Conservation (phyloP, 768 basidiomycete genomes). For the Suillus hirtellus region DNA sequence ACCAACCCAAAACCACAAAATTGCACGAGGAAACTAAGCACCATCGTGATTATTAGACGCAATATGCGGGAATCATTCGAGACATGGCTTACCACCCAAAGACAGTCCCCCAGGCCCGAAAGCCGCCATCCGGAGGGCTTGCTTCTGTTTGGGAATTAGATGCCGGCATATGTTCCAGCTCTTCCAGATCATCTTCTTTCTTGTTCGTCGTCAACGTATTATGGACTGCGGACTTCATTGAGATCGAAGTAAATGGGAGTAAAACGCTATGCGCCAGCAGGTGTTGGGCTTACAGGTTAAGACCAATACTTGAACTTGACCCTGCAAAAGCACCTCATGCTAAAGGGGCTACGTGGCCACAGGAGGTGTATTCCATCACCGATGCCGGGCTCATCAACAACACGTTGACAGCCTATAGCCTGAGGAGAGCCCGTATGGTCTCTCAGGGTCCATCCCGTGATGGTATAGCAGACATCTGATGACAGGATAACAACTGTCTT, state of each 20-base stretch:
- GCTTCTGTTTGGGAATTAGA: neutral
- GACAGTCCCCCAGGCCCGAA: constrained; percentile 16
- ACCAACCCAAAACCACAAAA: constrained; percentile 29
- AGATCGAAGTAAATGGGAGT: neutral
- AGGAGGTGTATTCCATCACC: too few species aligned
- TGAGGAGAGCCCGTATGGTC: too few species aligned
- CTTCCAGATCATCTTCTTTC: neutral
- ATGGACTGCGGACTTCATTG: neutral
- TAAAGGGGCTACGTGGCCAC: neutral
- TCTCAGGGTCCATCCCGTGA: too few species aligned
- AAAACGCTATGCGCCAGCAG: neutral
- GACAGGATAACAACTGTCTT: too few species aligned
- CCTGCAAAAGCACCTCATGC: neutral
- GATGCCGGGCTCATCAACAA: too few species aligned
- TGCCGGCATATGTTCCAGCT: neutral
- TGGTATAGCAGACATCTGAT: too few species aligned
- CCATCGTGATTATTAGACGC: neutral
- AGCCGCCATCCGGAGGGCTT: constrained; percentile 13
- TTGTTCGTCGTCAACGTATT: neutral
- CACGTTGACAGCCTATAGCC: too few species aligned
- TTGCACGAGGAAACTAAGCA: constrained; percentile 24
- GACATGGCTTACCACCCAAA: constrained; percentile 10
- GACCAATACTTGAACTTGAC: neutral
- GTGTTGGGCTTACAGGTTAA: neutral
- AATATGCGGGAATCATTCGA: neutral